Conservation (phyloP, 164 flowering plant genomes). For the Echeveria elegans region DNA sequence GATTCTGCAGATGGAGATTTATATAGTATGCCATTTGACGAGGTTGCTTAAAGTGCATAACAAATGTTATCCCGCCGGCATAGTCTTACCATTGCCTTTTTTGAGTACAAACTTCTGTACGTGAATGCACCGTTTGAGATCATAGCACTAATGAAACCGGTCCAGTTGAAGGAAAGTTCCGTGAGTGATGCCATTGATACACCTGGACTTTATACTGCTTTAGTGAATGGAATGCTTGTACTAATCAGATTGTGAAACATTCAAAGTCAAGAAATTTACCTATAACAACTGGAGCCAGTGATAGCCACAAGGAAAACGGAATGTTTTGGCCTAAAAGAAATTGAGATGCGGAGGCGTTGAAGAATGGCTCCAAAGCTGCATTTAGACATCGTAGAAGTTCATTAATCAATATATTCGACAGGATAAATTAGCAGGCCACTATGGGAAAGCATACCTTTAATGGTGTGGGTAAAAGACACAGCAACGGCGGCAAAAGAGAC, state of each 20-base stretch:
- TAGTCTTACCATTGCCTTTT: conserved; percentile 50
- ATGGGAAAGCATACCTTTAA: conserved; percentile 31
- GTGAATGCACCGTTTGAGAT: conserved; percentile 55
- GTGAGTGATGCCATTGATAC: conserved; percentile 66
- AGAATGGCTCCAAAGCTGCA: conserved; percentile 58
- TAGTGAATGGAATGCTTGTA: too few species aligned
- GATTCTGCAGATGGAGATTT: background rate
- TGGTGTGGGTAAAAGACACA: conserved; percentile 61
- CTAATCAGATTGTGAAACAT: too few species aligned
- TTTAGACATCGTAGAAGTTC: conserved; percentile 7
- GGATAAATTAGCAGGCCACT: background rate
- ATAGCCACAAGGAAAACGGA: conserved; percentile 49
- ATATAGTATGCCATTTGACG: background rate
- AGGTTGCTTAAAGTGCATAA: background rate
- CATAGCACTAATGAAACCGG: conserved; percentile 55
- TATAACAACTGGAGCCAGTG: conserved; percentile 56
- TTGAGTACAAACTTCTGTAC: conserved; percentile 51
- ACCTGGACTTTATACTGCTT: conserved; percentile 19
- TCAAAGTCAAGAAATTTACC: too few species aligned
- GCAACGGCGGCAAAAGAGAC: conserved; percentile 70
- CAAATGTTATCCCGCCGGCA: background rate
- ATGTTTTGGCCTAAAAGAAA: conserved; percentile 55
- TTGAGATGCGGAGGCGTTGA: conserved; percentile 62
- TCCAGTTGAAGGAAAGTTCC: conserved; percentile 63
- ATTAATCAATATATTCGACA: background rate